phyloP scores from a whole-genome alignment of 1,284 basidiomycete genomes.

The Ustilago cynodontis region DNA sequence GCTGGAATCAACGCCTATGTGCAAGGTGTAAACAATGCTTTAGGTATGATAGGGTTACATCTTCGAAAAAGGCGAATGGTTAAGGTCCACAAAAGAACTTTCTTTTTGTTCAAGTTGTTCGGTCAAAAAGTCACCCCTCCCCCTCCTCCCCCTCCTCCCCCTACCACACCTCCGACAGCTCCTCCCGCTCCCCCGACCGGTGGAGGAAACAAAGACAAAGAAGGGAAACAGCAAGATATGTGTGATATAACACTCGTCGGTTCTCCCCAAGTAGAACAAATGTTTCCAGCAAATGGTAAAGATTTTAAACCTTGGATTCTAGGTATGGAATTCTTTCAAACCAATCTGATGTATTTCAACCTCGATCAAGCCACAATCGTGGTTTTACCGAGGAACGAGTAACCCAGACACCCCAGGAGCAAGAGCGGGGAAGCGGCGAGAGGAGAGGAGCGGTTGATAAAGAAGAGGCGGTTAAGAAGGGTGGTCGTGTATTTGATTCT shows the following conservation, averaged over 20 bases:
- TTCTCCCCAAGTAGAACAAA: conserved; percentile 27
- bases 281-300: conserved; percentile 28
- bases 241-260: conserved; percentile 29
- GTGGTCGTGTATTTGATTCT: too few species aligned
- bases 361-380: conserved; percentile 22
- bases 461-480: too few species aligned
- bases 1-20: neutral
- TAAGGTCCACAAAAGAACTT: neutral
- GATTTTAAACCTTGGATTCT: conserved; percentile 41
- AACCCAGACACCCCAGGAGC: too few species aligned
- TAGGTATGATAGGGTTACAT: neutral
- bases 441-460: too few species aligned
- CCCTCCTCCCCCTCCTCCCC: neutral
- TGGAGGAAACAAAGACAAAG: too few species aligned
- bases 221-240: neutral
- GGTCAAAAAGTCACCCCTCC: neutral
- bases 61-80: neutral
- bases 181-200: too few species aligned
- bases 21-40: neutral
- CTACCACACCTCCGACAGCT: too few species aligned
- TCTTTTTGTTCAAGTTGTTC: neutral
- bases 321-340: conserved; percentile 40
- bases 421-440: too few species aligned
- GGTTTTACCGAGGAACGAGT: conserved; percentile 22
- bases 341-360: conserved; percentile 42